Evolutionary conservation across 176 grass and related monocot species (phyloP).

Genomic region (Eragrostis nindensis): DNA sequence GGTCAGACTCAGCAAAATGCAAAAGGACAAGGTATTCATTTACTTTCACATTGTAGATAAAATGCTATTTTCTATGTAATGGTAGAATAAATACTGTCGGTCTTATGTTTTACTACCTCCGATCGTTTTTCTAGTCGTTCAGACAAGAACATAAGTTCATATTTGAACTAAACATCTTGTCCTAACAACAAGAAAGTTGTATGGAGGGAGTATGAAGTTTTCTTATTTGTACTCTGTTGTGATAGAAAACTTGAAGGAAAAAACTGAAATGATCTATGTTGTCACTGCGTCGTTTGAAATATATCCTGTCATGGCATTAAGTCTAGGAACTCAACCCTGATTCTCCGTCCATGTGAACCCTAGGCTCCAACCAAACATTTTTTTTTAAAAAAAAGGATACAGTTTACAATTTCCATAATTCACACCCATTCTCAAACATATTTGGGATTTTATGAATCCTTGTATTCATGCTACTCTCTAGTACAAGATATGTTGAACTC

Average conservation of each 20-base stretch:
- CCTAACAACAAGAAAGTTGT: no score
- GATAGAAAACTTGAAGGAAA: background rate
- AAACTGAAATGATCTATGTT: background rate
- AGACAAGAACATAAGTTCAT: no score
- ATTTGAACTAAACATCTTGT: no score
- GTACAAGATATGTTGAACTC: background rate
- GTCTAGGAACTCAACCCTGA: background rate
- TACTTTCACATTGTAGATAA: background rate
- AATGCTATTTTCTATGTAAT: background rate
- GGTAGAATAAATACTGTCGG: background rate
- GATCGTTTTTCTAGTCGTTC: no score
- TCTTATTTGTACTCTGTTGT: background rate
- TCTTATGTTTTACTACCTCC: constrained; percentile 5
- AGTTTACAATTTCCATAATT: background rate
- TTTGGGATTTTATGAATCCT: background rate
- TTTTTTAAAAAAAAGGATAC: no score
- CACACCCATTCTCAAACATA: background rate
- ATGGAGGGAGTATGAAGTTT: no score
- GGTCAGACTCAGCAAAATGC: constrained; percentile 54
- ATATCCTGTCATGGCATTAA: background rate
- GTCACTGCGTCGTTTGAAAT: background rate
- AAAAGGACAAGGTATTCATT: constrained; percentile 56
- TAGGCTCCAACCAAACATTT: background rate
- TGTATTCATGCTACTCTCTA: background rate
- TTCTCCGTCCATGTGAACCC: background rate